Conservation (phyloP, 73 alveolate species). For the Tetrahymena borealis region DNA sequence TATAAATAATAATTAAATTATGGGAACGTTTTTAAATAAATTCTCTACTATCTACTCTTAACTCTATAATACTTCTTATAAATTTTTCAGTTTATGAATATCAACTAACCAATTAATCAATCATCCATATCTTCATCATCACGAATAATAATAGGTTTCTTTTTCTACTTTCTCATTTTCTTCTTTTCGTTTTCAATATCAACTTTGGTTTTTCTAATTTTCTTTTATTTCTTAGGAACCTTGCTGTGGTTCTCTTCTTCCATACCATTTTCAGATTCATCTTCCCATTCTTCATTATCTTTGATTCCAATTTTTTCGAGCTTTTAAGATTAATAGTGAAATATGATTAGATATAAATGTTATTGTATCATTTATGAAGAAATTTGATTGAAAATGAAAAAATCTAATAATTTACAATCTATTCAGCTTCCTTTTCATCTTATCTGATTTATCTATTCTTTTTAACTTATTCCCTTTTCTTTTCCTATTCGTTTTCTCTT, state of each 20-base stretch:
- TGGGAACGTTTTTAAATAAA: too few species aligned
- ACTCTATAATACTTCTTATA: too few species aligned
- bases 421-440: neutral
- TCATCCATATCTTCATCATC: neutral
- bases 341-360: neutral
- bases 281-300: neutral
- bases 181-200: neutral
- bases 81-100: too few species aligned
- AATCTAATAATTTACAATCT: neutral
- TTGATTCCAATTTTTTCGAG: neutral
- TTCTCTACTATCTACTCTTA: too few species aligned
- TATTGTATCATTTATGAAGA: neutral
- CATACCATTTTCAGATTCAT: neutral
- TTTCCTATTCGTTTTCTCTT: neutral
- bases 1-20: too few species aligned
- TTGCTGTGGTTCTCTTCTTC: neutral
- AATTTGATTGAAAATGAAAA: neutral
- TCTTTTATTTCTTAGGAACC: neutral
- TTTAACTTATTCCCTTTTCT: neutral
- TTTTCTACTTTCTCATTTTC: neutral
- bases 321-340: neutral
- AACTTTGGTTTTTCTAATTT: neutral
- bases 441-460: neutral
- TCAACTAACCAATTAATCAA: too few species aligned
- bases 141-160: neutral